Percentiles rank a stretch among this genome's conserved stretches.
Conservation (phyloP, 225 moss, liverwort and hornwort species). For the Ulota crispa region DNA sequence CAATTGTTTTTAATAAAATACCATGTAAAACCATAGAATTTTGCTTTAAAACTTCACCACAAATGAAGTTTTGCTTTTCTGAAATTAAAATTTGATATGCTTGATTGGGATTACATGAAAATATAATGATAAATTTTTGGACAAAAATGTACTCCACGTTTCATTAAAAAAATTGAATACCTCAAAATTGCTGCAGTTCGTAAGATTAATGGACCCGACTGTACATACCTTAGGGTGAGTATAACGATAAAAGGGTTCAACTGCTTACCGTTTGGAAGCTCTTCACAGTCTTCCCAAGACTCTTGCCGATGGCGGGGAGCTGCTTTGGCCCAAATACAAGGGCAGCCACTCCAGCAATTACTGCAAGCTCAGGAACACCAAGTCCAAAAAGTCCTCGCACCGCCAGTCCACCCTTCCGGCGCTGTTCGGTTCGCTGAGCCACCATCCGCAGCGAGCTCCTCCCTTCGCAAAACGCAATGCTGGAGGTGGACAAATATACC, state of each 20-base stretch:
- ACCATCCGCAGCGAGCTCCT: constrained; percentile 26
- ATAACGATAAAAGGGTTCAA: neutral
- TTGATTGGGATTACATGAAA: too few relatives aligned
- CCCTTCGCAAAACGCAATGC: constrained; percentile 43
- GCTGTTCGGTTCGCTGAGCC: constrained; percentile 29
- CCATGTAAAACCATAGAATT: too few relatives aligned
- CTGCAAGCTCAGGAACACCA: constrained; percentile 91
- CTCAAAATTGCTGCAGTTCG: too few relatives aligned
- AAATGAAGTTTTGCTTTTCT: too few relatives aligned
- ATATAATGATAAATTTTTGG: too few relatives aligned
- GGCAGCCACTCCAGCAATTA: constrained; percentile 93
- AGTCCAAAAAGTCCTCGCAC: constrained; percentile 82
- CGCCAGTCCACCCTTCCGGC: constrained; percentile 31
- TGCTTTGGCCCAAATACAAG: constrained; percentile 92
- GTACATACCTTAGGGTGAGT: neutral
- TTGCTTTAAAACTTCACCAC: too few relatives aligned
- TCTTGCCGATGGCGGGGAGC: constrained; percentile 88
- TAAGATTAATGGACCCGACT: too few relatives aligned
- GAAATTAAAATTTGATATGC: too few relatives aligned
- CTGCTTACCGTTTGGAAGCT: constrained; percentile 78
- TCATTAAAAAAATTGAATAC: too few relatives aligned
- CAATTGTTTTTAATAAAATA: too few relatives aligned
- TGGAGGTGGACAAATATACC: constrained; percentile 40
- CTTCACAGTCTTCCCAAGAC: constrained; percentile 85
- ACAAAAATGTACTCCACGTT: too few relatives aligned